Conservation (phyloP, 2,329 filamentous ascomycete genomes). For the Fusarium sacchari region DNA sequence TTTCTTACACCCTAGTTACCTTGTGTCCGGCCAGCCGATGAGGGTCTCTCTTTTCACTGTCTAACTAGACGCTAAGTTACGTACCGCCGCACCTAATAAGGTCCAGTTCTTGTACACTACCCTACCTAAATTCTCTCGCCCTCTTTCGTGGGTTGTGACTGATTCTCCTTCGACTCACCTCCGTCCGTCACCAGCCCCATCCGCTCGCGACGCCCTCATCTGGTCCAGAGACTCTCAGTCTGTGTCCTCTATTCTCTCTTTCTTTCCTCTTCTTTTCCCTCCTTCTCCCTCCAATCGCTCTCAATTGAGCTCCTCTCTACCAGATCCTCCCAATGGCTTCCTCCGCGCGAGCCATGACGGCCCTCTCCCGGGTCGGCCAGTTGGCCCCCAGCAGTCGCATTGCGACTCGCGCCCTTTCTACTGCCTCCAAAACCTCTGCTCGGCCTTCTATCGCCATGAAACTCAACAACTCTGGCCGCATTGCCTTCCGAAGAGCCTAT, state of each 20-base stretch:
- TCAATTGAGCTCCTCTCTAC: conserved; percentile 41
- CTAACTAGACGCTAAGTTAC: conserved; percentile 15
- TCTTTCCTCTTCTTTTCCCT: conserved; percentile 2
- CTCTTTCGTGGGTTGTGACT: conserved; percentile 32
- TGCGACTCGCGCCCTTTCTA: conserved; percentile 49
- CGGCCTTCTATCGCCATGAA: conserved; percentile 49
- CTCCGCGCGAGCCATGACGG: conserved; percentile 55
- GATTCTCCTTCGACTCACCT: conserved; percentile 39
- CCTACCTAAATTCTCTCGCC: conserved; percentile 30
- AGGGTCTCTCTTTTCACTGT: conserved; percentile 5
- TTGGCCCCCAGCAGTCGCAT: conserved; percentile 45
- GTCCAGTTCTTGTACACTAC: conserved; percentile 11
- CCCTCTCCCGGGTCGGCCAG: conserved; percentile 47
- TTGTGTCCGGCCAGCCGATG: conserved; percentile 32
- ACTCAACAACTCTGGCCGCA: conserved; percentile 50
- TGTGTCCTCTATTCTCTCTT: conserved; percentile 21
- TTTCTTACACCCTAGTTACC: conserved; percentile 24
- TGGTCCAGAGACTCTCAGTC: conserved; percentile 35
- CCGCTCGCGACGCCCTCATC: conserved; percentile 31
- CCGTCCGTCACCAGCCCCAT: conserved; percentile 31
- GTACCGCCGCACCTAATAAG: conserved; percentile 34
- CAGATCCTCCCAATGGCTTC: conserved; percentile 55
- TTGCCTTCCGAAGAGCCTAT: conserved; percentile 57
- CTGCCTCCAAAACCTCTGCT: conserved; percentile 43
- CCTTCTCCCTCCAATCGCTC: conserved; percentile 25